phyloP scores from a whole-genome alignment of 2,329 filamentous ascomycete genomes.

The Septoria linicola region DNA sequence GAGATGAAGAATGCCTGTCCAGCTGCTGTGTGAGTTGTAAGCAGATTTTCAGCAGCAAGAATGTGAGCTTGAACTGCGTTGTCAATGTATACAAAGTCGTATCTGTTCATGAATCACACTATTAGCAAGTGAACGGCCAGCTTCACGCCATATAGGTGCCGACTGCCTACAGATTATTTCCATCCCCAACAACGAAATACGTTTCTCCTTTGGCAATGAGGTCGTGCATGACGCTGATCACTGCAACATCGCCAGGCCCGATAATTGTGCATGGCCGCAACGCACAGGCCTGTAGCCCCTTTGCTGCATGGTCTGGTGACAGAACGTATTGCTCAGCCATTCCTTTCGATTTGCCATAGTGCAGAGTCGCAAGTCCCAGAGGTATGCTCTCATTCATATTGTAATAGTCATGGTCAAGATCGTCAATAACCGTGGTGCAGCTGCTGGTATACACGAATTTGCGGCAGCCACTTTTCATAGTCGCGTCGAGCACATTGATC shows the following conservation, averaged over 20 bases:
- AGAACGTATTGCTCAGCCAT: conserved; percentile 79
- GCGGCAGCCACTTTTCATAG: conserved; percentile 67
- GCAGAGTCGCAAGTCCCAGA: conserved; percentile 66
- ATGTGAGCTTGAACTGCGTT: conserved; percentile 78
- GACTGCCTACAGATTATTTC: conserved; percentile 55
- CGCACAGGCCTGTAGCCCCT: conserved; percentile 51
- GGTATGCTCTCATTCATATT: conserved; percentile 81
- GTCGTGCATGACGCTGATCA: conserved; percentile 70
- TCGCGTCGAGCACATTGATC: conserved; percentile 70
- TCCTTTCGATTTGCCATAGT: conserved; percentile 91
- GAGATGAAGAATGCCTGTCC: conserved; percentile 89
- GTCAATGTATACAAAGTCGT: conserved; percentile 68
- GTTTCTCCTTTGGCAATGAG: conserved; percentile 68
- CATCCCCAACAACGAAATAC: conserved; percentile 76
- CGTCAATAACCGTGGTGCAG: conserved; percentile 82
- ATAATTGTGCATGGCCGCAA: conserved; percentile 88
- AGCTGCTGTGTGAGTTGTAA: conserved; percentile 61
- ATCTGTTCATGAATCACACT: conserved; percentile 32
- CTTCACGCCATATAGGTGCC: too few species aligned
- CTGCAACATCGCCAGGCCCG: conserved; percentile 80
- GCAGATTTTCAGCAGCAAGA: conserved; percentile 71
- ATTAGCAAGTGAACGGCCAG: too few species aligned
- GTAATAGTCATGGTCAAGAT: conserved; percentile 66
- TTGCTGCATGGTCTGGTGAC: conserved; percentile 57
- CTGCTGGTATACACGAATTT: conserved; percentile 89